A percentile compares a stretch with the other conserved stretches of the same genome.
Conservation (phyloP, 2,329 filamentous ascomycete species). For the Macrophomina tecta region DNA sequence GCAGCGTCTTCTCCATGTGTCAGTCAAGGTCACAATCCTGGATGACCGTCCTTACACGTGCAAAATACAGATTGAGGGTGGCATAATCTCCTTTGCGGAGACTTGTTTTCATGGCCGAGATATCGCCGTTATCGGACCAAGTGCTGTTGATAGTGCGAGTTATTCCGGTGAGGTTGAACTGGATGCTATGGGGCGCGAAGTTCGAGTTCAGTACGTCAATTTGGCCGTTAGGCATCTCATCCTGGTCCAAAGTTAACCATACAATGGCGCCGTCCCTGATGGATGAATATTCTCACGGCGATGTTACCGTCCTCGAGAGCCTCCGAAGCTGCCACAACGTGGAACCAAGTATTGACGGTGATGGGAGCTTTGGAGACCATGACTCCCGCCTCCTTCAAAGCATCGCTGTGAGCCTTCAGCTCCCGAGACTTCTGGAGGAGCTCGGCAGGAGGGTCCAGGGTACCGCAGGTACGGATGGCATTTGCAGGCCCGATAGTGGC, state of each 20-base stretch:
- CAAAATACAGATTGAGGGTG: slow-evolving; percentile 39
- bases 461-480: neutral
- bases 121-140: slow-evolving; percentile 19
- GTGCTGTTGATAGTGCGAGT: slow-evolving; percentile 7
- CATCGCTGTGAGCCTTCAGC: neutral
- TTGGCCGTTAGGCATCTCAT: slow-evolving; percentile 2
- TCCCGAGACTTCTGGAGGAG: neutral
- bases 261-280: too few species aligned
- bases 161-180: slow-evolving; percentile 6
- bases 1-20: neutral
- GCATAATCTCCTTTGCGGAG: slow-evolving; percentile 36
- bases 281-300: neutral
- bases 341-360: slow-evolving; percentile 12
- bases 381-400: neutral
- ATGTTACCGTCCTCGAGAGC: neutral
- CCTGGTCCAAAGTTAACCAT: neutral
- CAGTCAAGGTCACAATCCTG: neutral
- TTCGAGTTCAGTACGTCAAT: slow-evolving; percentile 2
- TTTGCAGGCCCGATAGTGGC: neutral
- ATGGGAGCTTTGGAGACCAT: neutral
- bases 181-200: slow-evolving; percentile 10
- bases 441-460: neutral
- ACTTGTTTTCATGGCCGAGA: slow-evolving; percentile 30
- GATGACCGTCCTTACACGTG: neutral
- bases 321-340: neutral